phyloP scores from a whole-genome alignment of 2,329 filamentous ascomycete genomes.

The Tolypocladium album region DNA sequence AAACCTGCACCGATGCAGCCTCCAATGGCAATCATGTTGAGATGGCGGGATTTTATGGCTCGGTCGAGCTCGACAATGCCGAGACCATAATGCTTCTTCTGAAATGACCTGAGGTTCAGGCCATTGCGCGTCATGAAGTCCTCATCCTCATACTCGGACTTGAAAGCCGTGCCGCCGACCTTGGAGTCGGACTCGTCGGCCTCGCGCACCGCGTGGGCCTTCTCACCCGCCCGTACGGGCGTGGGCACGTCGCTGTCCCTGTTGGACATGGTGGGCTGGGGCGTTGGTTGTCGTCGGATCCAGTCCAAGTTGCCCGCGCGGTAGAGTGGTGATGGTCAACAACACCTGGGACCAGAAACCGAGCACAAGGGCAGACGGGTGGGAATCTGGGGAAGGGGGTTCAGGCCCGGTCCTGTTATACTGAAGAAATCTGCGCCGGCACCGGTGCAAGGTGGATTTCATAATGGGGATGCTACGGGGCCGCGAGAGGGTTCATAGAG shows the following conservation, averaged over 20 bases:
- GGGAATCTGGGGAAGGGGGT: neutral
- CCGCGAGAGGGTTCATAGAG: neutral
- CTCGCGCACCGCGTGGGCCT: neutral
- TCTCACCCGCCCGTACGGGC: conserved; percentile 1
- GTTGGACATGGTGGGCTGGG: neutral
- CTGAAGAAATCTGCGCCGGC: neutral
- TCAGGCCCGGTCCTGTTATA: neutral
- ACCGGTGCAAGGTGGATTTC: neutral
- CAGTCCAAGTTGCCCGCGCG: neutral
- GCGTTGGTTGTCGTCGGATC: neutral
- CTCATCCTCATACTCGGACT: conserved; percentile 13
- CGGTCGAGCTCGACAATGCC: conserved; percentile 27
- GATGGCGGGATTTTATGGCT: conserved; percentile 44
- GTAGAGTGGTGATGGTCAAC: neutral
- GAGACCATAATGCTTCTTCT: conserved; percentile 18
- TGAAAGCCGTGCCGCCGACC: conserved; percentile 1
- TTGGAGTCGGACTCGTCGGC: conserved; percentile 1
- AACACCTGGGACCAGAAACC: neutral
- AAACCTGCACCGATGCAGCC: conserved; percentile 53
- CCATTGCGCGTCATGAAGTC: conserved; percentile 24
- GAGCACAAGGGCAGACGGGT: neutral
- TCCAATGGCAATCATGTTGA: conserved; percentile 54
- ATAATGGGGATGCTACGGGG: neutral
- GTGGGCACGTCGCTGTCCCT: neutral
- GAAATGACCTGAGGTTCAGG: conserved; percentile 23